A percentile compares a stretch with the other conserved stretches of the same genome.
Conservation (phyloP, 177 flowering plant genomes). For the Telopea speciosissima region DNA sequence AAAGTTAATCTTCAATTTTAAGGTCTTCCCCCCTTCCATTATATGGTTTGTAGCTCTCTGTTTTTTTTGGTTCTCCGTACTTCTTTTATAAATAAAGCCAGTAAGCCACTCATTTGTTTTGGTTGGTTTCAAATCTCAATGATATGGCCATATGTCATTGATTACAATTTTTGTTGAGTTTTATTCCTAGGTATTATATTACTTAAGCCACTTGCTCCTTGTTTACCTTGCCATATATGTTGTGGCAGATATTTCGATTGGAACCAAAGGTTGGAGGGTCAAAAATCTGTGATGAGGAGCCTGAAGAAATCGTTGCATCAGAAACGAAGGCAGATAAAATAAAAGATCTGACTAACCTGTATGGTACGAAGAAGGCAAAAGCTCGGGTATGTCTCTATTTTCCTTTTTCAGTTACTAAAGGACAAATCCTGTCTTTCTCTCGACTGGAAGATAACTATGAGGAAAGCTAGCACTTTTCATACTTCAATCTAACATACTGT, state of each 20-base stretch:
- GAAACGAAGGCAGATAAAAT: constrained; percentile 6
- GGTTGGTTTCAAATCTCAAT: too few species aligned
- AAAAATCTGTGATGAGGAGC: constrained; percentile 2
- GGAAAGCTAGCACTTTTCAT: neutral
- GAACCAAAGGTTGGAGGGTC: constrained; percentile 26
- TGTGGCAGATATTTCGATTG: constrained; percentile 28
- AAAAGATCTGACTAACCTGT: constrained; percentile 8
- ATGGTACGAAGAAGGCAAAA: constrained; percentile 20
- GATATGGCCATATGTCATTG: too few species aligned
- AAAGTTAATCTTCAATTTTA: too few species aligned
- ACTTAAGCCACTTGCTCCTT: neutral
- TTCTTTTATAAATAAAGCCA: too few species aligned
- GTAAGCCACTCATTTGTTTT: too few species aligned
- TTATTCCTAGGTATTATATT: neutral
- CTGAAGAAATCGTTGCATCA: constrained; percentile 11
- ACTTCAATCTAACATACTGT: too few species aligned
- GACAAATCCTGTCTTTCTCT: neutral
- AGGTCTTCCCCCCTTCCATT: too few species aligned
- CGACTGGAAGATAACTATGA: neutral
- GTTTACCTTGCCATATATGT: neutral
- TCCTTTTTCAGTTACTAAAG: neutral
- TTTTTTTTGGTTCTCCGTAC: too few species aligned
- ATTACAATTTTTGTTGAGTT: neutral
- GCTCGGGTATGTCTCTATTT: constrained; percentile 11
- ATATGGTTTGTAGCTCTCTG: too few species aligned